Evolutionary conservation across 2,329 filamentous ascomycete species (phyloP), one percentile per base, ranked within the genome.

Genomic region (Rachicladosporium sp.): DNA sequence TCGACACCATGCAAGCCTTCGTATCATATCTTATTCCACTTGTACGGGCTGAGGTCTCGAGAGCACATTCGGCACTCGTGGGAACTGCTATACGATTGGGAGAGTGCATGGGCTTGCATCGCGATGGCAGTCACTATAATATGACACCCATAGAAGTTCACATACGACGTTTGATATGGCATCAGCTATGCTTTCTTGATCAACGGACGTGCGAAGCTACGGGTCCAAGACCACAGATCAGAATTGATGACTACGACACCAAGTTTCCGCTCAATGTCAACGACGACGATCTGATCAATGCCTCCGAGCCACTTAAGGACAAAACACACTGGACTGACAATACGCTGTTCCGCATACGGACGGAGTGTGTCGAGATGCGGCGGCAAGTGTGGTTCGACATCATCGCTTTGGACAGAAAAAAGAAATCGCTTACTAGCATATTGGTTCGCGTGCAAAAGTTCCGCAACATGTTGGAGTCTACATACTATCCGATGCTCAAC

Each of bases 1-100:
- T 84, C n/a, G 79, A 85, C 56, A 82, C 78, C 1, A 65, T 88
- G 50, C 82, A 87, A 54, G 80, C 79, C 1, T 80, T 86, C 50
- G 74, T 86, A 29, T 80, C 85, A 67, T 87, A 85, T 47, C 65
- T 86, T 72, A 76, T 85, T 41, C 78, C 82, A 0, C 68, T 87
- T 10, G 85, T 82, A 48, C 69, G 82, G 40, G 72, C 72, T 13
- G 80, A 86, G 57, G 69, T 87, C 3, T 86, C 82, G 6, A 68
- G 82, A 46, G 75, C 78, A 4, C 82, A 87, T 57, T 83, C 80
- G 3, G 78, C 81, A 4, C 66, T 86, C 1, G 73, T 82, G 3
- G 81, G 80, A 2, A 76, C 80, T 10, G 80, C 79, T 3, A 78
- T 86, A 32, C 70, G 82, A 10, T 73, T 86, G 55, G 82, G 80